Conservation (phyloP, 2,329 filamentous ascomycete genomes). For the Penicillium sp. region DNA sequence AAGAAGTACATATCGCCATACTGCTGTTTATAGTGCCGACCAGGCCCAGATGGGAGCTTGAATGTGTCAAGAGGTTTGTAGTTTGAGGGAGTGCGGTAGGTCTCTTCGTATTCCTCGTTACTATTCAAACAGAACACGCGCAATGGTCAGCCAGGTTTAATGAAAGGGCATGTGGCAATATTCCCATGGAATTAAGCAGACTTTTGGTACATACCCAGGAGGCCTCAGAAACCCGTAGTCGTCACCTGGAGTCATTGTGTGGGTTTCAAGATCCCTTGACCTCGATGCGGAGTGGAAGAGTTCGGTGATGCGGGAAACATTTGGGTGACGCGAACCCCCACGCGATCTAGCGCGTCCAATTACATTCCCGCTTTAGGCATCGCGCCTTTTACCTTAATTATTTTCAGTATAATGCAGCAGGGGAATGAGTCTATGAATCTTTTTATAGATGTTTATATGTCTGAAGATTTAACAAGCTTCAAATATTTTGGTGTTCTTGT, state of each 20-base stretch:
- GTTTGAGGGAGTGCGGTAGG: conserved; percentile 57
- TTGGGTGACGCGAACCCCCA: conserved; percentile 14
- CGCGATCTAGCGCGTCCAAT: conserved; percentile 29
- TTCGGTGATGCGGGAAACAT: neutral
- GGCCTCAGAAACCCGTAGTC: conserved; percentile 29
- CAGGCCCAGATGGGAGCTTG: conserved; percentile 62
- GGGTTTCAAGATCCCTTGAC: neutral
- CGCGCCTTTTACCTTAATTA: neutral
- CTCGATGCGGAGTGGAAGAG: conserved; percentile 8
- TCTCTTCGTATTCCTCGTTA: conserved; percentile 39
- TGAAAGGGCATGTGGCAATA: neutral
- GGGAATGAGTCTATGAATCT: neutral
- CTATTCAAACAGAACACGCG: conserved; percentile 13
- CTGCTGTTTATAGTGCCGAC: conserved; percentile 83
- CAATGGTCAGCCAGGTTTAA: conserved; percentile 14
- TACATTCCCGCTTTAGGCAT: conserved; percentile 25
- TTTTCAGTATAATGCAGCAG: neutral
- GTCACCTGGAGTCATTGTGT: conserved; percentile 20
- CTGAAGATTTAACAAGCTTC: no score
- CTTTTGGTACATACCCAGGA: conserved; percentile 25
- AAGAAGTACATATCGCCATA: conserved; percentile 98
- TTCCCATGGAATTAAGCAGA: no score
- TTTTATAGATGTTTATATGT: no score
- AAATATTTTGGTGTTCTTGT: no score
- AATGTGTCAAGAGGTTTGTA: conserved; percentile 80